Base-by-base conservation (phyloP, 805 yeast species). In the Sungouiella blattae region DNA sequence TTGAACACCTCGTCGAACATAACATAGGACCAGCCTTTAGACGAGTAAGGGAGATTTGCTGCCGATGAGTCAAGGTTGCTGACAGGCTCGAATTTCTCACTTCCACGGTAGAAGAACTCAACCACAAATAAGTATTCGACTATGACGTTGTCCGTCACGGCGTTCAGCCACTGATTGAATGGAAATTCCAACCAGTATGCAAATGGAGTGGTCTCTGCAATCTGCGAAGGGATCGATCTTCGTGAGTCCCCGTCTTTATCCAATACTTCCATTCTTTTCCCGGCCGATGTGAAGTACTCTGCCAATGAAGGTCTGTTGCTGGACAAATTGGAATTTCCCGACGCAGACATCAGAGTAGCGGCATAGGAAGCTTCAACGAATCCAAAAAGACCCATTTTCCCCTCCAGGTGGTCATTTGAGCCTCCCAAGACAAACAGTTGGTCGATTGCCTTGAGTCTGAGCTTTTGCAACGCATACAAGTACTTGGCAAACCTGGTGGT, bases 401-500 rank as follows among this genome's bases (percentile, higher is more conserved):
- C 15, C 5, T 40, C 36, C 11, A 35, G 32, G n/a, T 48, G 58
- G 11, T 49, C 54, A 11, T 45, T 58, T 22, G 64, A 21, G 16
- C 45, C 64, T 0, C 88, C 87, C 33, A 84, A 61, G 1, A 83
- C 69, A 33, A 70, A 69, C 30, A 67, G 67, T 38, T 65, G 70
- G 43, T 82, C 93, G 6, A 82, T 74, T 15, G 61, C 60, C 33
- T 71, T 68, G 12, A 80, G 44, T 28, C 72, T 75, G 39, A 87
- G 58, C 45, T 77, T 78, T 40, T 84, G 84, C 33, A 89, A 59
- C 1, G 94, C 78, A 41, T 80, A 76, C 25, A 81, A 58, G 60
- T 88, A 89, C 43, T 88, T 77, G 12, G 81, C 78, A 52, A 89
- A 91, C 47, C 84, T 76, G 37, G 83, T 74, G 39, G 73, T 69